Base-by-base conservation (phyloP, 495 filamentous ascomycete genomes). In the Chlorociboria aeruginascens region DNA sequence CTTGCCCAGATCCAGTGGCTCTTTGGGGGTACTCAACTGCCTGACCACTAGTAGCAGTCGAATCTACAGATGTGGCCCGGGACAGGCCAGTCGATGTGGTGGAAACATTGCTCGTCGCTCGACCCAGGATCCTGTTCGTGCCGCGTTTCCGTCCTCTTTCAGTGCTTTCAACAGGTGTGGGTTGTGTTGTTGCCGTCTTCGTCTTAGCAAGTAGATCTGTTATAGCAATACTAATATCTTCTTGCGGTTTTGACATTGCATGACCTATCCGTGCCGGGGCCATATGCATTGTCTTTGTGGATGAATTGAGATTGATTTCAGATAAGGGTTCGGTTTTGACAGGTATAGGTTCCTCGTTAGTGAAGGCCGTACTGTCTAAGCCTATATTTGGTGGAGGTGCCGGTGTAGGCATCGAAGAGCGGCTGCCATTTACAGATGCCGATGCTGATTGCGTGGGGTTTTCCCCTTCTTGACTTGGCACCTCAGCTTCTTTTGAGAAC, bases 71-170 rank as follows among this genome's bases (percentile, higher is more conserved):
- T 16, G 48, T 55, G 1, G 58, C 51, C 6, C 55, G 51, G 3
- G 58, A 54, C 17, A 39, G 44, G 12, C n/a, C 28, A 1, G 17
- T 43, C 10, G 51, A 55, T 14, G 32, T 34, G 10, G 66, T 61
- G 1, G 71, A 76, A 0, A 66, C 63, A 50, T 74, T 77, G 51
- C 72, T 76, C 9, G 67, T 53, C 0, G 66, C 72, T 32, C 74
- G 64, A 25, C 72, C 73, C 2, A 77, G 48, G 20, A 76, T 69
- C 36, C 69, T 56, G 6, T 66, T 66, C 30, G 66, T 65, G 7
- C 69, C 61, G 1, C 64, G 58, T 11, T 49, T 50, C 14, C 51
- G 13, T n/a, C 14, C 46, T 4, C 20, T 4, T 20, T 44, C 47
- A 12, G 30, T 12, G 9, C 32, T 40, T n/a, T 50, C 58, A 8